Conservation (phyloP, 169 alveolate genomes). For the Plasmodium falciparum region DNA sequence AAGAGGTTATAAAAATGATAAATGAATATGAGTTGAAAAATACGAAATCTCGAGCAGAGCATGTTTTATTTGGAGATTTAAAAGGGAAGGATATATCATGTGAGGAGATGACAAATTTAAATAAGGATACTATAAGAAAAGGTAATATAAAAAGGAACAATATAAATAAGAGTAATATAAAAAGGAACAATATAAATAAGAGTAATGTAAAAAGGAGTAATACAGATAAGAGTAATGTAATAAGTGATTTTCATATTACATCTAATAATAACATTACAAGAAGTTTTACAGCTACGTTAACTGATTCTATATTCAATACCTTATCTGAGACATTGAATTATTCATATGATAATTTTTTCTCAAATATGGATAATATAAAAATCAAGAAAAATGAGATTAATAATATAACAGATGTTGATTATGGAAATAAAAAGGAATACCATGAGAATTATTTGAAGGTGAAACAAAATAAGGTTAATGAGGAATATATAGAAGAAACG, state of each 20-base stretch:
- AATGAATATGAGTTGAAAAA: conserved; percentile 63
- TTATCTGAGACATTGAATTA: conserved; percentile 63
- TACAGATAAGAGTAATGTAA: conserved; percentile 8
- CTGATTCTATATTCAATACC: conserved; percentile 34
- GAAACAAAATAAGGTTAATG: neutral
- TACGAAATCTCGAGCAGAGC: conserved; percentile 69
- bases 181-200: neutral
- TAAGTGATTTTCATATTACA: neutral
- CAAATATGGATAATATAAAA: conserved; percentile 6
- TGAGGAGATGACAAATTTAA: too few relatives aligned
- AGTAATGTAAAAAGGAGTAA: conserved; percentile 15
- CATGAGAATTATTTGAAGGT: neutral
- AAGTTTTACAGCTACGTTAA: conserved; percentile 28
- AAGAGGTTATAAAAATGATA: conserved; percentile 67
- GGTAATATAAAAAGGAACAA: too few relatives aligned
- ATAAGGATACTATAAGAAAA: too few relatives aligned
- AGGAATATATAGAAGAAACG: neutral
- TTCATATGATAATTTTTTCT: conserved; percentile 44
- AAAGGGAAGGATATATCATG: neutral
- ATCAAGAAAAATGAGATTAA: neutral
- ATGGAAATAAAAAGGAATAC: neutral
- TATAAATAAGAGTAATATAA: too few relatives aligned
- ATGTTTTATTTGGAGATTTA: conserved; percentile 74
- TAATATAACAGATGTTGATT: neutral
- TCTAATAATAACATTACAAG: conserved; percentile 6